Evolutionary conservation across 2,329 filamentous ascomycete genomes (phyloP).

Genomic region (Epichloe aotearoae): DNA sequence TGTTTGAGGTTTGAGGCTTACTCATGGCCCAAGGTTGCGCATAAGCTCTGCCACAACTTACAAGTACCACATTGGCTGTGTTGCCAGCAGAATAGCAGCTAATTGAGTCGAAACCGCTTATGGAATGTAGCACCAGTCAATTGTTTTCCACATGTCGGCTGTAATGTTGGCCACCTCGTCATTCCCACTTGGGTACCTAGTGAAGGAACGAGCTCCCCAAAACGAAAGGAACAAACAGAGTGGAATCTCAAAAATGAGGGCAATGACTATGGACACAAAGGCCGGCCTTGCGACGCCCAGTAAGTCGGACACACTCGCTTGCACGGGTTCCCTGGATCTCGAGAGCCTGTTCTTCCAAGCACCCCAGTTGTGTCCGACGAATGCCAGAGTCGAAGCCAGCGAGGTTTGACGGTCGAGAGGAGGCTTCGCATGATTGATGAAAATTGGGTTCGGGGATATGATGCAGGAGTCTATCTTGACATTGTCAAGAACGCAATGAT

Average conservation of each 20-base stretch:
- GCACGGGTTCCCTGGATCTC: conserved; percentile 9
- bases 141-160: conserved; percentile 49
- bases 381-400: conserved; percentile 45
- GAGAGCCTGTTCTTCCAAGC: conserved; percentile 24
- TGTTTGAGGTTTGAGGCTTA: too few relatives aligned
- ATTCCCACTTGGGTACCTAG: conserved; percentile 45
- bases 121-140: conserved; percentile 57
- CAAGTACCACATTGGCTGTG: conserved; percentile 54
- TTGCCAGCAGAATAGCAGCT: conserved; percentile 50
- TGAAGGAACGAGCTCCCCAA: conserved; percentile 43
- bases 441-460: not conserved
- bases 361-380: conserved; percentile 56
- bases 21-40: conserved; percentile 53
- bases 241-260: conserved; percentile 45
- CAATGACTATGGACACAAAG: conserved; percentile 36
- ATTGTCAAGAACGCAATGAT: too few relatives aligned
- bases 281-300: conserved; percentile 37
- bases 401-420: not conserved
- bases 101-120: conserved; percentile 54
- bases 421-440: not conserved
- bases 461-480: not conserved
- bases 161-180: conserved; percentile 45
- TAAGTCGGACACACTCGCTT: conserved; percentile 8
- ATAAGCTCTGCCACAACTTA: conserved; percentile 52
- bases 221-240: conserved; percentile 49